Base-by-base conservation (phyloP, 495 filamentous ascomycete genomes). In the Aspergillus cristatus region DNA sequence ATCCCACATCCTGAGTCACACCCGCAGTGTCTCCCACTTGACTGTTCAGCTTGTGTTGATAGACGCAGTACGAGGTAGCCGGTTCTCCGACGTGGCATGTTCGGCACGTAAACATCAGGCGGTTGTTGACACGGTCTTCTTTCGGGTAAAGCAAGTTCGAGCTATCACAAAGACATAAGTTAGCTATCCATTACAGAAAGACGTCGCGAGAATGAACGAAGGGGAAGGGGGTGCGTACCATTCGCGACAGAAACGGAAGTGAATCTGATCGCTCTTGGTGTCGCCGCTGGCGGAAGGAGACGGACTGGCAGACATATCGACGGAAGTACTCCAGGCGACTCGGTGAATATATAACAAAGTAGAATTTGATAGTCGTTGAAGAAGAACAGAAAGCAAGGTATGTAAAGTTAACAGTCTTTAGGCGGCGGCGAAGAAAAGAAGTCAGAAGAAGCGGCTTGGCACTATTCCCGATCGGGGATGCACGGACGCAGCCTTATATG, bases 101-200 rank as follows among this genome's bases (percentile, higher is more conserved):
- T 38, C 88, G 84, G 69, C 91, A 99, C 13, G 76, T 76, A 61
- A 79, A 86, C 63, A 82, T 74, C 34, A 86, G 73, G 15, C 63
- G 65, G 59, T 76, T 77, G 48, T 65, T 76, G 36, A 60, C 47
- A 14, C 71, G 70, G 58, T 95, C 86, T 68, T 99, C 91, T 60
- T 90, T 88, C 11, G 91, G 91, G 59, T 96, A 97, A 36, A 99
- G 71, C 77, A 99, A 82, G 73, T 99, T 99, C 50, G 86, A 91
- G 65, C 82, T 85, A 40, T 14, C 11, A 37, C 31, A 11, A 14
- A 12, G 10, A 30, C 15, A 37, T 58, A 41, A 62, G 49, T 32
- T 10, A 39, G 22, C 14, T 17, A 16, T 25, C 18, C 40, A 50
- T 25, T 24, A 24, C 20, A 24, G 20, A 8, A 24, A 8, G 20